Conservation (phyloP, 192 early-diverging fungal genomes). For the Helicostylum pulchrum region DNA sequence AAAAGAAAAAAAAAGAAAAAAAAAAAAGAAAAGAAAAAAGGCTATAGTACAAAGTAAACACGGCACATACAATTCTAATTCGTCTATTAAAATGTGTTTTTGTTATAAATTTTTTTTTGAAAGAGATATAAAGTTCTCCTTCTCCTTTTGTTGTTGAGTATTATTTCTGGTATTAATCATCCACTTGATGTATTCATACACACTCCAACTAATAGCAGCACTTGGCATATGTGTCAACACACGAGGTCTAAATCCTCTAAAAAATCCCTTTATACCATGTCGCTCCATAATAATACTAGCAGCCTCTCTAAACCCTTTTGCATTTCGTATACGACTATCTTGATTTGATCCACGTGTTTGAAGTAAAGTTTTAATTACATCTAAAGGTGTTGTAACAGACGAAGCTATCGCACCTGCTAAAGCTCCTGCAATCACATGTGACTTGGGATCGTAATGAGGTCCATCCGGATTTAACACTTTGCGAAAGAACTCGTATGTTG, state of each 20-base stretch:
- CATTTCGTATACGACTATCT: conserved; percentile 68
- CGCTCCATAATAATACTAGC: conserved; percentile 71
- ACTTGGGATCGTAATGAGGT: conserved; percentile 73
- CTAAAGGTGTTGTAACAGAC: conserved; percentile 88
- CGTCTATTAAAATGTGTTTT: neutral
- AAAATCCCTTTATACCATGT: conserved; percentile 76
- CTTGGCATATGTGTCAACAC: conserved; percentile 89
- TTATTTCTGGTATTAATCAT: conserved; percentile 2
- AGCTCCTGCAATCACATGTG: conserved; percentile 83
- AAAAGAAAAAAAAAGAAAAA: neutral
- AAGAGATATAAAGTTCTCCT: conserved; percentile 1
- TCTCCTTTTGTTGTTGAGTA: neutral
- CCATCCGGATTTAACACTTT: conserved; percentile 79
- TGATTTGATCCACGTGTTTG: conserved; percentile 83
- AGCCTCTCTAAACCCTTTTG: conserved; percentile 68
- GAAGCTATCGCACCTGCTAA: conserved; percentile 87
- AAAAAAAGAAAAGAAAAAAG: neutral
- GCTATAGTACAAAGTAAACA: neutral
- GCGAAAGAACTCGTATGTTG: conserved; percentile 86
- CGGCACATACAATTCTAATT: too few species aligned
- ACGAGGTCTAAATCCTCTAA: conserved; percentile 75
- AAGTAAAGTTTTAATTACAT: conserved; percentile 93
- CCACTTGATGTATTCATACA: conserved; percentile 87
- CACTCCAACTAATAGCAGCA: conserved; percentile 94
- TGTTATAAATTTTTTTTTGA: too few species aligned